Evolutionary conservation across 179 eudicot species (phyloP).

Genomic region (Beta corolliflora): DNA sequence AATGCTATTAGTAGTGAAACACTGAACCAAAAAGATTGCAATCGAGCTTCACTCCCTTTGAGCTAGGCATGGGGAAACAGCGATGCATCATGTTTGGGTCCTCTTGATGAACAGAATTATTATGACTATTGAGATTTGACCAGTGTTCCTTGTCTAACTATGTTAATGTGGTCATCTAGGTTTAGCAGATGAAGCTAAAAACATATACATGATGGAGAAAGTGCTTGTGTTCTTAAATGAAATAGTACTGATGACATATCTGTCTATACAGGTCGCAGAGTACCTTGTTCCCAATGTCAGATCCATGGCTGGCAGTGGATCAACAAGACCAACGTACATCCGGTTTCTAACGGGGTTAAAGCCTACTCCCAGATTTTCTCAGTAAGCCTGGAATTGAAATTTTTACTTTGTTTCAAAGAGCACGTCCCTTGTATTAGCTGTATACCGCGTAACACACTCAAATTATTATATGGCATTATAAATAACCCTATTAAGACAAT

Average conservation of each 20-base stretch:
- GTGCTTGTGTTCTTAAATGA: not conserved
- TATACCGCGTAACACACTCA: no score
- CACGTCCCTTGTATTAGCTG: not conserved
- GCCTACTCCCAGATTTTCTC: slow-evolving; percentile 97
- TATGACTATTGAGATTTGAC: not conserved
- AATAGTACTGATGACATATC: slow-evolving; percentile 4
- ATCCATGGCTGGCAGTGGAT: slow-evolving; percentile 68
- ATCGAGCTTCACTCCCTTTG: not conserved
- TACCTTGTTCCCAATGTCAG: slow-evolving; percentile 87
- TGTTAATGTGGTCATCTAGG: not conserved
- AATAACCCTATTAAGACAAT: no score
- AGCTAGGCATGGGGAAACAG: not conserved
- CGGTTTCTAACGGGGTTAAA: slow-evolving; percentile 89
- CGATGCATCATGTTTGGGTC: not conserved
- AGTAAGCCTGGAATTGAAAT: slow-evolving; percentile 36
- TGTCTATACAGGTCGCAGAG: slow-evolving; percentile 68
- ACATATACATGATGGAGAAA: not conserved
- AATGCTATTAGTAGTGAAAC: not conserved
- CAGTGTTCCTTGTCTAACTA: not conserved
- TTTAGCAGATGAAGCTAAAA: not conserved
- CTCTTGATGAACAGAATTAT: not conserved
- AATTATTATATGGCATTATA: no score
- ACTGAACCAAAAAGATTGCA: not conserved
- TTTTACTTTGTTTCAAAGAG: not conserved
- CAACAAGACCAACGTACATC: slow-evolving; percentile 78